Evolutionary conservation across 345 rosid species (phyloP), one percentile per base, ranked within the genome.

Genomic region (Cardamine resedifolia): DNA sequence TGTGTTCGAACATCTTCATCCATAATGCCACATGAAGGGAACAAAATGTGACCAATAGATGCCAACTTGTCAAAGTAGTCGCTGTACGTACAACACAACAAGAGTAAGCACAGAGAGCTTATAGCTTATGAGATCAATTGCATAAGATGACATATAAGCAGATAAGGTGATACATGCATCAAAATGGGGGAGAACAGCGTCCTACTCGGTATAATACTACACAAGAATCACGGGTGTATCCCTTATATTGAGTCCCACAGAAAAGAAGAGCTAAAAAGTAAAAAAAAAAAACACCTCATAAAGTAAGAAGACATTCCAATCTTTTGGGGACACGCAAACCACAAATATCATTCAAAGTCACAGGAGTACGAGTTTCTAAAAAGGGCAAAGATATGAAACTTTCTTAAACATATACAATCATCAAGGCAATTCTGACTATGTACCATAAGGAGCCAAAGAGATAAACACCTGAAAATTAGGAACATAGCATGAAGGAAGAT

Each of bases 21-120:
- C 94, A 87, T 84, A 92, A 69, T 51, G 99, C 99, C 77, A 90
- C 94, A 65, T 96, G 99, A 82, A 96, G 99, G 55, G 98, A 96
- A 75, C 98, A 92, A 85, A 96, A 96, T 0, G 99, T 96, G 64
- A 96, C 99, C 82, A 96, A 78, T 66, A 96, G 99, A 87, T 96
- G 99, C 99, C 99, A 96, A 82, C 99, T 96, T 48, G 99, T 96
- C 90, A 96, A 81, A 44, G 99, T 96, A 56, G 99, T 96, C 59
- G 99, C 99, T 96, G 89, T 58, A 74, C 14, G 18, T 52, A 34
- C 28, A 68, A 78, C 18, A 59, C 5, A 48, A 72, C 72, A 72
- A 66, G 33, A 59, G 36, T 77, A 39, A 72, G 69, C 23, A 70
- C 31, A 64, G 7, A 36, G 26, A 59, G 56, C 39, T 36, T 1